phyloP scores from a whole-genome alignment of 2,329 filamentous ascomycete genomes.

The Fusarium sp. region DNA sequence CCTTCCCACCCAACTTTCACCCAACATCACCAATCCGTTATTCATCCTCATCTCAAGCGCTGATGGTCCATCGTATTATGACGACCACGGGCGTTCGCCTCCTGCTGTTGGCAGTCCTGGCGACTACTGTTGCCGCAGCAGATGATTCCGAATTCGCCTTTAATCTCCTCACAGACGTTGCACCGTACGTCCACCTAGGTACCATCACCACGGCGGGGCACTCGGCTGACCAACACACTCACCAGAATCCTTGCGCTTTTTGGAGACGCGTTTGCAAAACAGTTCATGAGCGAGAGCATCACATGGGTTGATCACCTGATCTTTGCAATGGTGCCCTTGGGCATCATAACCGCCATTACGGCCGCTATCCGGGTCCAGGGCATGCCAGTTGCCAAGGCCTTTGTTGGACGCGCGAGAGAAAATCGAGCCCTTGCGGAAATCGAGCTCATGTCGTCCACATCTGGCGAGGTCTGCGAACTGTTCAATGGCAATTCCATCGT shows the following conservation, averaged over 20 bases:
- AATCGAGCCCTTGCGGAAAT: neutral
- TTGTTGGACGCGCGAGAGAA: neutral
- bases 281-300: neutral
- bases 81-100: neutral
- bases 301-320: neutral
- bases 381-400: neutral
- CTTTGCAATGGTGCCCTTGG: neutral
- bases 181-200: neutral
- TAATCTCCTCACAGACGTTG: neutral
- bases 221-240: neutral
- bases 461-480: neutral
- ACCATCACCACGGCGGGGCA: fast-evolving
- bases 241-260: neutral
- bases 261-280: neutral
- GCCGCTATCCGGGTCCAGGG: neutral
- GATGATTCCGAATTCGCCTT: neutral
- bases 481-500: neutral
- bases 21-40: neutral
- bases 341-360: neutral
- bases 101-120: neutral
- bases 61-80: neutral
- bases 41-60: neutral
- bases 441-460: neutral
- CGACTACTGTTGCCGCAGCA: neutral
- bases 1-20: neutral